Base-by-base conservation (phyloP, 108 stramenopile species). In the Mayamaea pseudoterrestris region DNA sequence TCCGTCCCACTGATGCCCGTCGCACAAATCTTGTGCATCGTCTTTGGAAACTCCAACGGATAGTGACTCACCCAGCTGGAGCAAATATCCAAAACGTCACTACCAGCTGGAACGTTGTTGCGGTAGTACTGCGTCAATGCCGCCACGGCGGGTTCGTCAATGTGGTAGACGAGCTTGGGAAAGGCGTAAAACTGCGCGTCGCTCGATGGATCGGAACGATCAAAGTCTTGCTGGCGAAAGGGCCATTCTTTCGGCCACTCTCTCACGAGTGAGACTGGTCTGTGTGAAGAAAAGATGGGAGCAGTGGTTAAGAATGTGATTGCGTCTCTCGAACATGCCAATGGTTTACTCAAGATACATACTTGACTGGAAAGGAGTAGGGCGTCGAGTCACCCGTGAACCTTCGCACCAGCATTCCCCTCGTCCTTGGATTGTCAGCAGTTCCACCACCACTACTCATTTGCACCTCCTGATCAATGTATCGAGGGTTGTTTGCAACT, bases 11-110 rank as follows among this genome's bases (percentile, higher is more conserved):
- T 93, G 72, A 96, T 96, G 5, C 95, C 94, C 31, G 80, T 84
- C 6, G 69, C 90, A 36, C 68, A 79, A 44, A 92, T 79, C 5
- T 74, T 69, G 25, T 63, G 60, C 80, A 87, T 84, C 4, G 48
- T 72, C 16, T 65, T 42, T 32, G 79, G 79, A 47, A 89, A 89
- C 63, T 89, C 86, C 43, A 80, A 42, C 28, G 75, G 75, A 50
- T 72, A 76, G 42, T 76, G 61, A 48, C 30, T 74, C 20, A 97
- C 93, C 96, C 96, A 97, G 2, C 76, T 78, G 29, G 86, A 87
- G 52, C 93, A 95, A 55, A 97, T 94, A 69, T 97, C 96, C 36
- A 97, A 61, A 44, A 97, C 81, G 18, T 69, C 68, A 8, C 76
- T 76, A 8, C 65, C 71, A 3, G 58, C 42, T 8, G 65, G 67